A percentile compares a stretch with the other conserved stretches of the same genome.
Conservation (phyloP, 2,329 filamentous ascomycete genomes). For the Xenosphaeropsis pyriputrescens region DNA sequence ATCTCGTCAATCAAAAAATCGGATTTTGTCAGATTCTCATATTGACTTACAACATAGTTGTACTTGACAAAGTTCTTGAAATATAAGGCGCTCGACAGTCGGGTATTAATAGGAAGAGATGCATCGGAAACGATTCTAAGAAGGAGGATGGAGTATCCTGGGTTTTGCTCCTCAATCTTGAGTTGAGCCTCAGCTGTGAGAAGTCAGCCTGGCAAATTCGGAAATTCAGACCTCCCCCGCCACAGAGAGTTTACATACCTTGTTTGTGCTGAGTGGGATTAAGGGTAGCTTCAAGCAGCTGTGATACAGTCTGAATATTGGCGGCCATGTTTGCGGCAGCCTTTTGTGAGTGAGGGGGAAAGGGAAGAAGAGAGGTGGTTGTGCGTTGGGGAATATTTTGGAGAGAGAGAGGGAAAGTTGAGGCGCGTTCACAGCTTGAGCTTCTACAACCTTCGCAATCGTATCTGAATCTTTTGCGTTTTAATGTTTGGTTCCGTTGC, state of each 20-base stretch:
- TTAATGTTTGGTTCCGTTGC: too few species aligned
- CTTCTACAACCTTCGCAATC: too few species aligned
- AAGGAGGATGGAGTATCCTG: conserved; percentile 75
- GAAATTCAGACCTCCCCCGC: conserved; percentile 7
- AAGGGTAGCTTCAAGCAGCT: conserved; percentile 81
- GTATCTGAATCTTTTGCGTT: too few species aligned
- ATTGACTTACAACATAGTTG: conserved; percentile 63
- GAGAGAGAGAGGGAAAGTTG: too few species aligned
- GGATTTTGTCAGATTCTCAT: not conserved
- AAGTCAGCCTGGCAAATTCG: conserved; percentile 13
- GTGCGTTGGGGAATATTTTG: too few species aligned
- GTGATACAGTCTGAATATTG: conserved; percentile 50
- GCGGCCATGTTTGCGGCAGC: conserved; percentile 34
- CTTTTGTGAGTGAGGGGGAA: too few species aligned
- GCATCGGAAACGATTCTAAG: conserved; percentile 80
- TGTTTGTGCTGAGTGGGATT: conserved; percentile 79
- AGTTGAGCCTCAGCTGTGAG: conserved; percentile 64
- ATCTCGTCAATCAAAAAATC: conserved; percentile 3
- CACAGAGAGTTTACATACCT: conserved; percentile 38
- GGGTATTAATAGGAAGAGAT: conserved; percentile 58
- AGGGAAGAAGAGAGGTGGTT: too few species aligned
- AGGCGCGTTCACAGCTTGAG: too few species aligned
- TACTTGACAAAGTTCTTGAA: conserved; percentile 98
- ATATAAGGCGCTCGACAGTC: conserved; percentile 77
- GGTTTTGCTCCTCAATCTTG: conserved; percentile 64